Percentiles rank a stretch among this genome's conserved stretches.
These are phyloP conservation scores for Cladophialophora bantiana DNA, from an alignment of 2,329 filamentous ascomycete species.

Conservation along the genomic window DNA sequence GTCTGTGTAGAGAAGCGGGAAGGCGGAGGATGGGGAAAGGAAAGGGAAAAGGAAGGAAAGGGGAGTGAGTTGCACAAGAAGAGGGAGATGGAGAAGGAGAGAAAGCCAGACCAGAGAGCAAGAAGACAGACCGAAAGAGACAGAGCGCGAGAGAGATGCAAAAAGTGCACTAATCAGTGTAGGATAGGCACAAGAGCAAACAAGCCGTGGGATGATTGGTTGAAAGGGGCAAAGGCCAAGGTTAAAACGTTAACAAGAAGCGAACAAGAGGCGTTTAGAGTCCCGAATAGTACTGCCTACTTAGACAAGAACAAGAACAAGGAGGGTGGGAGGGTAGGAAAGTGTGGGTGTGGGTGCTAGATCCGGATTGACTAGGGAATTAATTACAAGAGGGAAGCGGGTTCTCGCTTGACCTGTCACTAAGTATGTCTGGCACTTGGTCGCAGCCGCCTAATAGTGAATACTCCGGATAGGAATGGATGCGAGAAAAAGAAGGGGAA, in stretches of 20 bases:
- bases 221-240: conserved; percentile 16
- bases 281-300: conserved; percentile 10
- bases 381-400: conserved; percentile 16
- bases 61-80: not conserved
- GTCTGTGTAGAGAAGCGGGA: conserved; percentile 1
- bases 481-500: not conserved
- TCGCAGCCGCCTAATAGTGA: conserved; percentile 14
- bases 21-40: conserved; percentile 16
- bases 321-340: not conserved
- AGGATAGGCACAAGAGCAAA: conserved; percentile 13
- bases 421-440: conserved; percentile 20
- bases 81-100: not conserved
- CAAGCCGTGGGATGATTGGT: conserved; percentile 11
- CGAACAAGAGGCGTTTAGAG: conserved; percentile 17
- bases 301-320: not conserved
- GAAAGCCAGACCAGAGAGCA: not conserved
- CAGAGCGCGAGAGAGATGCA: not conserved
- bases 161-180: not conserved
- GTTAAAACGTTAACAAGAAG: conserved; percentile 23
- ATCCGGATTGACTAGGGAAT: too few species aligned
- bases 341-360: not conserved
- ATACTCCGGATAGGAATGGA: conserved; percentile 13
- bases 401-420: conserved; percentile 27
- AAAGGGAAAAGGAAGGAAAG: conserved; percentile 9
- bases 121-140: conserved; percentile 3